Conservation (phyloP, 306 rosid genomes). For the Gillenia trifoliata region DNA sequence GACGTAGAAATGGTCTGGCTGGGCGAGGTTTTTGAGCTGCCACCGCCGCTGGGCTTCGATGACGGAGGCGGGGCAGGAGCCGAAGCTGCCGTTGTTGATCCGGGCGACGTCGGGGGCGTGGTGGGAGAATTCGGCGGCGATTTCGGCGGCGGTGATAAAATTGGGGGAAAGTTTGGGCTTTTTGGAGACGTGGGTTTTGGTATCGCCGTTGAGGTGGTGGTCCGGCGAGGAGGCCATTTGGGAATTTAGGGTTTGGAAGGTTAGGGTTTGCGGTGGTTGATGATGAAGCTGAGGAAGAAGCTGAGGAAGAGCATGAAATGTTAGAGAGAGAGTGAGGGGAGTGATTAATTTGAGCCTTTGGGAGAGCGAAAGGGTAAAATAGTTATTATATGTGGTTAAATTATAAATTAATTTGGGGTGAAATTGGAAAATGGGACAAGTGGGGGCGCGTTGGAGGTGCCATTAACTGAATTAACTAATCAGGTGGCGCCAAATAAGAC, state of each 20-base stretch:
- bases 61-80: conserved; percentile 70
- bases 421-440: conserved; percentile 4
- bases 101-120: conserved; percentile 73
- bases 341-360: neutral
- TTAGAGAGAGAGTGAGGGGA: neutral
- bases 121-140: conserved; percentile 64
- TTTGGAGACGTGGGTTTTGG: conserved; percentile 41
- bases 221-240: conserved; percentile 23
- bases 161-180: conserved; percentile 48
- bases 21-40: conserved; percentile 61
- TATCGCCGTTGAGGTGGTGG: conserved; percentile 44
- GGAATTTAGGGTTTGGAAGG: neutral
- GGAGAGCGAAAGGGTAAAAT: neutral
- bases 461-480: conserved; percentile 7
- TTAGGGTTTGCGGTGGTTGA: neutral
- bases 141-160: conserved; percentile 47
- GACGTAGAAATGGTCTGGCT: conserved; percentile 82
- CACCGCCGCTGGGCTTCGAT: conserved; percentile 52
- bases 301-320: neutral
- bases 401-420: neutral
- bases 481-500: neutral
- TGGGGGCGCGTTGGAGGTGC: conserved; percentile 11
- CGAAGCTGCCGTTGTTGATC: conserved; percentile 93
- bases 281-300: neutral
- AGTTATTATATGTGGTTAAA: neutral